phyloP scores from a whole-genome alignment of 768 basidiomycete species.

The Tricholoma sp. region DNA sequence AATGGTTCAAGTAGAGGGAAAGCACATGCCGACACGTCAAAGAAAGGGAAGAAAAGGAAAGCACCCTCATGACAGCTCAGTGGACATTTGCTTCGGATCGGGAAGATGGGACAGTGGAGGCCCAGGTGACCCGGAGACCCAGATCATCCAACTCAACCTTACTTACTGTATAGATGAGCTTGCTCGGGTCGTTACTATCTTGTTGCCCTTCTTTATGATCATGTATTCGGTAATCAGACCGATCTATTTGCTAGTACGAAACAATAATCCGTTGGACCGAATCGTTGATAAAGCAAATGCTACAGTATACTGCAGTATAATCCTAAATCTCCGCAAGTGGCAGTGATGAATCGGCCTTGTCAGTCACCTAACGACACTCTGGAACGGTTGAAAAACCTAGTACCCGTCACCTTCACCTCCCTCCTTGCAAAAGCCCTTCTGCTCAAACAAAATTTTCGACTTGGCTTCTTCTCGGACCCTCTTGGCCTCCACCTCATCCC shows the following conservation, averaged over 20 bases:
- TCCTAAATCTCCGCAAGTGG: slow-evolving; percentile 9
- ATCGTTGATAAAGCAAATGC: slow-evolving; percentile 13
- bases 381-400: slow-evolving; percentile 29
- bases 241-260: slow-evolving; percentile 6
- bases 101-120: not conserved
- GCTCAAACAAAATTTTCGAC: slow-evolving; percentile 74
- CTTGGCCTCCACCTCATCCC: slow-evolving; percentile 65
- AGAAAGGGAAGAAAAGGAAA: slow-evolving; percentile 58
- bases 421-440: slow-evolving; percentile 90
- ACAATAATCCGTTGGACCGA: slow-evolving; percentile 1
- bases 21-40: slow-evolving; percentile 37
- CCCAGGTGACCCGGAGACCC: too few species aligned
- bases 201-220: not conserved
- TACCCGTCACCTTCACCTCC: slow-evolving; percentile 97
- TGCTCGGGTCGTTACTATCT: not conserved
- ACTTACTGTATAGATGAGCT: not conserved
- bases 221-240: not conserved
- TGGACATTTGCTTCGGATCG: slow-evolving; percentile 2
- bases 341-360: slow-evolving; percentile 22
- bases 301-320: slow-evolving; percentile 16
- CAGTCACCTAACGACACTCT: not conserved
- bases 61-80: slow-evolving; percentile 26
- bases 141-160: not conserved
- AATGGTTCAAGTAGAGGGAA: slow-evolving; percentile 46
- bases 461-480: slow-evolving; percentile 80